Evolutionary conservation across 1,139 yeast species (phyloP).

Genomic region (Kodamaea alishanica): DNA sequence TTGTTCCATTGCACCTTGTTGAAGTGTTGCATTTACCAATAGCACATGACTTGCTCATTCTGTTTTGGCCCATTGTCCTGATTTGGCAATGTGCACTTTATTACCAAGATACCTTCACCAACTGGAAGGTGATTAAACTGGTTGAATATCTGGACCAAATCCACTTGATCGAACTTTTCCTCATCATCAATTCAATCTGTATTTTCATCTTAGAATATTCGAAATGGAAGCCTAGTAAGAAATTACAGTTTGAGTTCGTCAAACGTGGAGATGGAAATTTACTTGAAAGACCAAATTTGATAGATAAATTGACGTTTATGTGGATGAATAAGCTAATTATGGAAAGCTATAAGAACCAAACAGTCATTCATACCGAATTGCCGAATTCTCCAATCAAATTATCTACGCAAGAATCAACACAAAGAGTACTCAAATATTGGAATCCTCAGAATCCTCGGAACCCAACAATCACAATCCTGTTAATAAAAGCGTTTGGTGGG

Average conservation of each 20-base stretch:
- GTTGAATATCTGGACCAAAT: slow-evolving; percentile 10
- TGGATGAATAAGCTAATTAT: slow-evolving; percentile 60
- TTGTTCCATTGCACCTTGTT: slow-evolving; percentile 40
- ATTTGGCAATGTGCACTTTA: slow-evolving; percentile 19
- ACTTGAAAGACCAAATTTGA: slow-evolving; percentile 42
- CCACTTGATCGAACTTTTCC: slow-evolving; percentile 16
- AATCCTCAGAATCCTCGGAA: slow-evolving; percentile 8
- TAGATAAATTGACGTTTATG: slow-evolving; percentile 50
- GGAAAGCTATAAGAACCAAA: slow-evolving; percentile 46
- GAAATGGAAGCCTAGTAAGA: slow-evolving; percentile 30
- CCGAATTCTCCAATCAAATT: slow-evolving; percentile 53
- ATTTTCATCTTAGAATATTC: slow-evolving; percentile 25
- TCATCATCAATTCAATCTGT: slow-evolving; percentile 18
- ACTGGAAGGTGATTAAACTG: slow-evolving; percentile 22
- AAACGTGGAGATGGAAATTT: slow-evolving; percentile 11
- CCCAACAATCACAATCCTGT: slow-evolving; percentile 40
- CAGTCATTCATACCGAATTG: slow-evolving; percentile 48
- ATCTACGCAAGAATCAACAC: slow-evolving; percentile 32
- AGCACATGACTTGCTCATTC: slow-evolving; percentile 32
- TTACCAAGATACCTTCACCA: slow-evolving; percentile 30
- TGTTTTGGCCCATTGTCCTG: slow-evolving; percentile 41
- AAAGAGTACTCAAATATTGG: slow-evolving; percentile 20
- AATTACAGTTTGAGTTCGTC: slow-evolving; percentile 18
- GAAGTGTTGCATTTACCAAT: slow-evolving; percentile 33
- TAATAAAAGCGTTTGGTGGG: slow-evolving; percentile 48